A percentile compares a stretch with the other conserved stretches of the same genome.
phyloP scores from a whole-genome alignment of 176 grass and related monocot species.

The Saccharum spontaneum region DNA sequence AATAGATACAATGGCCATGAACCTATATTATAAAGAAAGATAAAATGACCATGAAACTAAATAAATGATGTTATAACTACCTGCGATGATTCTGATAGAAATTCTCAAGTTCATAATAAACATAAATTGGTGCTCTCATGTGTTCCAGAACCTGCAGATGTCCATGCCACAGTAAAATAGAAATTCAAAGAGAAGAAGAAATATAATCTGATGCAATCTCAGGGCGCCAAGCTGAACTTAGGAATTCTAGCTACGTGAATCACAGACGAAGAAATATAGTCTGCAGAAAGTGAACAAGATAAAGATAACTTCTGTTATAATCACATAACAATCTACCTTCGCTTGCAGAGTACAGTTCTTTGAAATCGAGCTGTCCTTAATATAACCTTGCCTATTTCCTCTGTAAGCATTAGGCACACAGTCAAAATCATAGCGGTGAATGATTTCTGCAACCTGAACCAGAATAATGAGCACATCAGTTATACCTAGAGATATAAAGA shows the following conservation, averaged over 20 bases:
- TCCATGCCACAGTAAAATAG: background rate
- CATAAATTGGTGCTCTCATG: slow-evolving; percentile 90
- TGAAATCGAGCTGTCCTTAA: slow-evolving; percentile 76
- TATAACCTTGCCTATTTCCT: slow-evolving; percentile 73
- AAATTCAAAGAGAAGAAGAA: slow-evolving; percentile 8
- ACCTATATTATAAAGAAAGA: background rate
- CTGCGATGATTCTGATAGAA: slow-evolving; percentile 98
- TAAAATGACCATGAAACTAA: background rate
- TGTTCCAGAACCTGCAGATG: slow-evolving; percentile 59
- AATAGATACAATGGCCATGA: background rate
- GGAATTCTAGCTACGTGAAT: background rate
- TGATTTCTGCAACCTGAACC: slow-evolving; percentile 73
- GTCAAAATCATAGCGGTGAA: slow-evolving; percentile 72
- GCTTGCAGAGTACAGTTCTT: slow-evolving; percentile 75
- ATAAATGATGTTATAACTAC: slow-evolving; percentile 38
- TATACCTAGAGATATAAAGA: background rate
- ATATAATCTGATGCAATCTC: background rate
- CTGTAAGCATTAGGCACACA: slow-evolving; percentile 78
- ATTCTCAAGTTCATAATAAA: slow-evolving; percentile 95
- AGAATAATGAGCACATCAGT: background rate
- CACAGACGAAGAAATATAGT: background rate
- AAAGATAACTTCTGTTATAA: slow-evolving; percentile 14
- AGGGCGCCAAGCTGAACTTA: background rate
- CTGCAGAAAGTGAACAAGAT: background rate
- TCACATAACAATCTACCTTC: slow-evolving; percentile 56